phyloP scores from a whole-genome alignment of 2,329 filamentous ascomycete genomes.

The Bisporella sp. region DNA sequence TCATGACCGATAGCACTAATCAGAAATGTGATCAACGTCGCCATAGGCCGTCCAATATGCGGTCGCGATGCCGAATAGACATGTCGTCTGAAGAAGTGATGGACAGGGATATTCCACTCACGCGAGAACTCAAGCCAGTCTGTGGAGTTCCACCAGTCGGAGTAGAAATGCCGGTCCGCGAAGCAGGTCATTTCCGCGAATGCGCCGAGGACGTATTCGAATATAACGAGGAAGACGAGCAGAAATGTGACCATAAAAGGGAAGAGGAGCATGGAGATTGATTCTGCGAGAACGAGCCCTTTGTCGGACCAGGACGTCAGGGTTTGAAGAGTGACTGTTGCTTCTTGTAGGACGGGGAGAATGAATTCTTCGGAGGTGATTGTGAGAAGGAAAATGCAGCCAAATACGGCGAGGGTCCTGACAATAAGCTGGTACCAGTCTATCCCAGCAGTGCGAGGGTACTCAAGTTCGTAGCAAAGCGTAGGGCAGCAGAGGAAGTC shows the following conservation, averaged over 20 bases:
- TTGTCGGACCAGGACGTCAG: constrained; percentile 49
- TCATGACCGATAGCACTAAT: constrained; percentile 88
- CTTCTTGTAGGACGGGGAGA: constrained; percentile 76
- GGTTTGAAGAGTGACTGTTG: constrained; percentile 45
- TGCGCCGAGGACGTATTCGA: constrained; percentile 91
- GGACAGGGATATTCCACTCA: constrained; percentile 97
- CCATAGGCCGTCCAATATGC: constrained; percentile 67
- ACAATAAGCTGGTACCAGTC: constrained; percentile 76
- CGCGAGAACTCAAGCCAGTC: constrained; percentile 95
- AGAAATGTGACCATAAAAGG: constrained; percentile 96
- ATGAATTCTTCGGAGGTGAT: constrained; percentile 93
- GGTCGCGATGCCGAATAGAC: constrained; percentile 81
- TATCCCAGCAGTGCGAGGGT: constrained; percentile 70
- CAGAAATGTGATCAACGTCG: constrained; percentile 86
- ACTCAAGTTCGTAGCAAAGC: constrained; percentile 95
- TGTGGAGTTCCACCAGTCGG: constrained; percentile 68
- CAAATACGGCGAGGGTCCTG: constrained; percentile 86
- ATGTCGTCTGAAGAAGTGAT: constrained; percentile 89
- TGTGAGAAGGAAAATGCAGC: constrained; percentile 91
- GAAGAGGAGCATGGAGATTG: constrained; percentile 85
- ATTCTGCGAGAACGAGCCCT: constrained; percentile 77
- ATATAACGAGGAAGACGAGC: constrained; percentile 95
- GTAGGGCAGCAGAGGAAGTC: constrained; percentile 92
- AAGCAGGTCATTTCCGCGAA: constrained; percentile 93
- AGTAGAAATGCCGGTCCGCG: constrained; percentile 90